Conservation (phyloP, 2,329 filamentous ascomycete species). For the Scortechinia acanthostroma region DNA sequence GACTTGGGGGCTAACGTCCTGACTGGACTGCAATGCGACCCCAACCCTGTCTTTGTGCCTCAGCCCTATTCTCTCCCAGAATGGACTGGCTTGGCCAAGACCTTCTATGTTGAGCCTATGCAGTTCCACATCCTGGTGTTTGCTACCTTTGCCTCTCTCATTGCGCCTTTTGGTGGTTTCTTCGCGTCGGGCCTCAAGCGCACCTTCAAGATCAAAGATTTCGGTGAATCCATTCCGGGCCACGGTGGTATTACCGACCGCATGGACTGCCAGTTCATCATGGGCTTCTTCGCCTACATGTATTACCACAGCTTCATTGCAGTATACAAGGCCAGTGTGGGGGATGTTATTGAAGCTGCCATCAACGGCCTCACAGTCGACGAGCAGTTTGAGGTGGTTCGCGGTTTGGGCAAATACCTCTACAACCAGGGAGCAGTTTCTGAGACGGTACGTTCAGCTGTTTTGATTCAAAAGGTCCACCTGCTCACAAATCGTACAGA, state of each 20-base stretch:
- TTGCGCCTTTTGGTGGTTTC: conserved; percentile 95
- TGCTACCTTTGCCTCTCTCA: conserved; percentile 88
- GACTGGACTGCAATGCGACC: conserved; percentile 80
- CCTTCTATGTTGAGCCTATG: conserved; percentile 75
- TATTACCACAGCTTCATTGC: conserved; percentile 98
- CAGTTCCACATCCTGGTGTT: conserved; percentile 88
- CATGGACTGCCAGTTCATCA: conserved; percentile 99
- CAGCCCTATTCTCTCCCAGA: conserved; percentile 68
- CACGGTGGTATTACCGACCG: conserved; percentile 97
- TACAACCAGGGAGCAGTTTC: conserved; percentile 45
- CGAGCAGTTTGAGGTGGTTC: conserved; percentile 79
- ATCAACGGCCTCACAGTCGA: conserved; percentile 82
- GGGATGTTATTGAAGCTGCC: conserved; percentile 80
- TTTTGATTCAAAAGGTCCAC: neutral
- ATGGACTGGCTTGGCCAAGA: conserved; percentile 67
- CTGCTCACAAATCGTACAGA: neutral
- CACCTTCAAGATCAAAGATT: conserved; percentile 99
- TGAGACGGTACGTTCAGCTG: conserved; percentile 11
- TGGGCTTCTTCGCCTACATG: conserved; percentile 97
- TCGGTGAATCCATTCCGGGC: conserved; percentile 93
- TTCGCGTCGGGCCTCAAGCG: conserved; percentile 96
- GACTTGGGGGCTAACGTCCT: conserved; percentile 90
- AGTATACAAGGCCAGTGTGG: conserved; percentile 76
- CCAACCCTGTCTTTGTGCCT: conserved; percentile 84
- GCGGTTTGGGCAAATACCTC: conserved; percentile 55